Evolutionary conservation across 2,329 filamentous ascomycete genomes (phyloP).

Genomic region (Cladosporium oxysporum): DNA sequence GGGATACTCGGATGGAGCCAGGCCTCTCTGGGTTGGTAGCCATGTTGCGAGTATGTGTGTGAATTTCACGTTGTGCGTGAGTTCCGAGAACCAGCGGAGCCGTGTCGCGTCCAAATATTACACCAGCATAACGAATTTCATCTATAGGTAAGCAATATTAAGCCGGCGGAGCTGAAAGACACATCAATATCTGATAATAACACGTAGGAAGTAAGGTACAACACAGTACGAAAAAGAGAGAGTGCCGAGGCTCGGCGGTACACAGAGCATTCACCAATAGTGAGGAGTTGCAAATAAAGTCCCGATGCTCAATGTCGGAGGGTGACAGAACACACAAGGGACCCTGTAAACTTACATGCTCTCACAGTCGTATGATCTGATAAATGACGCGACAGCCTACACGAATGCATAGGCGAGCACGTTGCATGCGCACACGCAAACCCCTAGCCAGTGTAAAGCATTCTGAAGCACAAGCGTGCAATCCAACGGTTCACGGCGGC

Average conservation of each 20-base stretch:
- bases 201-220: not conserved
- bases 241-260: slow-evolving; percentile 3
- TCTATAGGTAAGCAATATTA: not conserved
- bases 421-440: not conserved
- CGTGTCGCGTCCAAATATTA: not conserved
- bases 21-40: not conserved
- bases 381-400: slow-evolving; percentile 15
- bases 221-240: not conserved
- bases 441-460: not conserved
- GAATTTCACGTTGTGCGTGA: not conserved
- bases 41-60: not conserved
- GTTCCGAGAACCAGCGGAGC: not conserved
- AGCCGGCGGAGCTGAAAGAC: not conserved
- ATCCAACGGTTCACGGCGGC: not conserved
- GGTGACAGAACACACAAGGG: not conserved
- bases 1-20: slow-evolving; percentile 6
- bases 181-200: not conserved
- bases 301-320: not conserved
- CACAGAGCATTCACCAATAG: not conserved
- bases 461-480: not conserved
- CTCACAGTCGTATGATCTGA: slow-evolving; percentile 7
- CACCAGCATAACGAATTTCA: not conserved
- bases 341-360: not conserved
- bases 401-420: not conserved
- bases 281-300: not conserved